Evolutionary conservation across 805 yeast species (phyloP).

Genomic region (Cyberlindnera subsufficiens): DNA sequence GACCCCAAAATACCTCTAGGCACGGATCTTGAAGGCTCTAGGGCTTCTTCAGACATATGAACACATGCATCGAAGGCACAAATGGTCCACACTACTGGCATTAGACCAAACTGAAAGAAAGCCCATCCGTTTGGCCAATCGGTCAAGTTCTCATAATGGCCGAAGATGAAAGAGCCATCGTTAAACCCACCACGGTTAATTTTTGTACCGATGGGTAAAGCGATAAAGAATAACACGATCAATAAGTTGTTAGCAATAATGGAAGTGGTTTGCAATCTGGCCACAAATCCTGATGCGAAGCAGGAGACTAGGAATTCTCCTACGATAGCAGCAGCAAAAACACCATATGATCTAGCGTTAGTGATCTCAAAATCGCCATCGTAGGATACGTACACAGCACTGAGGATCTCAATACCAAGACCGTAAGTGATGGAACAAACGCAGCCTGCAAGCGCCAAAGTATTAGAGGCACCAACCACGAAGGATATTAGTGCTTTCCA

Average conservation of each 20-base stretch:
- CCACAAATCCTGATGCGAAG: constrained; percentile 47
- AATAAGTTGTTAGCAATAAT: constrained; percentile 47
- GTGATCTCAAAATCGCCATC: constrained; percentile 48
- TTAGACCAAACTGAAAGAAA: constrained; percentile 40
- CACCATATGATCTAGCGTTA: constrained; percentile 46
- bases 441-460: constrained; percentile 57
- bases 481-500: constrained; percentile 47
- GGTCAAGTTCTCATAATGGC: constrained; percentile 39
- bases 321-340: constrained; percentile 42
- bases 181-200: constrained; percentile 30
- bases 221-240: constrained; percentile 50
- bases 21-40: constrained; percentile 50
- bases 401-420: constrained; percentile 46
- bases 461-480: constrained; percentile 56
- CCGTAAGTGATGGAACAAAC: constrained; percentile 62
- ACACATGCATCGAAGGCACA: constrained; percentile 68
- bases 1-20: constrained; percentile 61
- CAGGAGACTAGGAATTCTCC: constrained; percentile 38
- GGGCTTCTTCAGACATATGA: constrained; percentile 67
- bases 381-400: constrained; percentile 38
- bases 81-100: constrained; percentile 69
- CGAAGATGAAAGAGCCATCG: constrained; percentile 48
- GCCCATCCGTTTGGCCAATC: constrained; percentile 57
- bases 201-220: constrained; percentile 54
- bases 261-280: constrained; percentile 54